Base-by-base conservation (phyloP, 1,284 basidiomycete species). In the Rhodotorula sp. region DNA sequence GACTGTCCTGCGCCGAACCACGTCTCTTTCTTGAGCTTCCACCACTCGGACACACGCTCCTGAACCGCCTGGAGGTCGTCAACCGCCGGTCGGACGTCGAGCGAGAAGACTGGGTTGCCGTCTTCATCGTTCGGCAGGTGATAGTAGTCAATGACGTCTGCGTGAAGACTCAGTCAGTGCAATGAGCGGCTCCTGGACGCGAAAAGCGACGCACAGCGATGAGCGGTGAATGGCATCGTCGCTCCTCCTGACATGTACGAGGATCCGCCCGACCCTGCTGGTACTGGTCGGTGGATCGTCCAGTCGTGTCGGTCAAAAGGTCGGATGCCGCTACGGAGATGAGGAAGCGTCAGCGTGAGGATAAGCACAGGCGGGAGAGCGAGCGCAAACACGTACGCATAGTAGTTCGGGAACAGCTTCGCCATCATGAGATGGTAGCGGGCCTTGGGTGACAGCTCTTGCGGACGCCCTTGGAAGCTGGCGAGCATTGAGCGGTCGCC, bases 281-380 rank as follows among this genome's bases (percentile, higher is more conserved):
- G 52, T 2, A 59, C 29, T 6, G 74, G 74, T 24, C 74, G 66
- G 60, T 75, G 74, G 11, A 75, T 63, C 62, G 96, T 82, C 96
- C 96, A 99, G 83, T 99, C 95, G 80, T 99, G 96, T n/a, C 95
- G 88, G 80, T 99, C 95, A 78, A 99, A 99, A 2, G 96, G 95
- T 9, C 92, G 90, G 77, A 94, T 90, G 47, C 87, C 84, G 81
- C 92, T 96, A 54, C 17, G 29, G 20, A 32, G 7, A 13, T 17
- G 46, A 34, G n/a, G n/a, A n/a, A n/a, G n/a, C n/a, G n/a, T n/a
- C n/a, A n/a, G n/a, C n/a, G n/a, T n/a, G n/a, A n/a, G n/a, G 7
- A 36, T 9, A 2, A 29, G 11, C 5, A n/a, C 3, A 5, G 22
- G 13, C 4, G 1, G 27, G 59, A 54, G 34, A 24, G 32, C 36